Evolutionary conservation across 2,329 filamentous ascomycete species (phyloP).

Genomic region (Aspergillus oerlinghausenensis): DNA sequence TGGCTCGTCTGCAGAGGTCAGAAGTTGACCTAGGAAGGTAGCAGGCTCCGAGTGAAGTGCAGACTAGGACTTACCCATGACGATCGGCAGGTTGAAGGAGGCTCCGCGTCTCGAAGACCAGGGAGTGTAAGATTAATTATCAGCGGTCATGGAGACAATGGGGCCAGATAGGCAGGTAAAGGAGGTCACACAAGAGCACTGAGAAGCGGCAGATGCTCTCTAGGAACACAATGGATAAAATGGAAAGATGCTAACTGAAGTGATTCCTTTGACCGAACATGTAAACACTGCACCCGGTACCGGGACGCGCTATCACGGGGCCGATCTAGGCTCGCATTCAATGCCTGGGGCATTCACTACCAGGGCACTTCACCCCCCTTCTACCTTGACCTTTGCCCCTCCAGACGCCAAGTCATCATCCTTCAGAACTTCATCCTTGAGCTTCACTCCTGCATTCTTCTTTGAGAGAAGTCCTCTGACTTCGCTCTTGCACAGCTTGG

Average conservation of each 20-base stretch:
- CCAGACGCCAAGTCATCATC: slow-evolving; percentile 2
- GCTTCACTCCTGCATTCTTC: slow-evolving; percentile 43
- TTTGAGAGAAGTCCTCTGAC: slow-evolving; percentile 60
- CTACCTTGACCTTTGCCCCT: slow-evolving; percentile 21
- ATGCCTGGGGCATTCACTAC: slow-evolving; percentile 9
- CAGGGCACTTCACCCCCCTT: slow-evolving; percentile 13
- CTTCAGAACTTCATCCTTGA: slow-evolving; percentile 1
- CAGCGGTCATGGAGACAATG: not conserved
- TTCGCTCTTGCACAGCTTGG: slow-evolving; percentile 70
- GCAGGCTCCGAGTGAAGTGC: not conserved
- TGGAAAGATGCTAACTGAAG: not conserved
- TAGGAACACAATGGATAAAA: not conserved
- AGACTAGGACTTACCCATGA: not conserved
- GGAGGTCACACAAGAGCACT: not conserved
- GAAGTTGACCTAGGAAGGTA: not conserved
- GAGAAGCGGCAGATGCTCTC: not conserved
- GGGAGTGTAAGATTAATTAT: not conserved
- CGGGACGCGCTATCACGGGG: not conserved
- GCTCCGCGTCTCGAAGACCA: not conserved
- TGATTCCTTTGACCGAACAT: not conserved
- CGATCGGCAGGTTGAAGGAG: not conserved
- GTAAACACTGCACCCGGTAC: not conserved
- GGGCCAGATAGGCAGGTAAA: not conserved
- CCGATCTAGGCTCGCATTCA: not conserved
- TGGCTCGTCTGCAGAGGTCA: not conserved